These are phyloP conservation scores for Clavispora santaluciae DNA, from an alignment of 805 yeast genomes.

Conservation along the genomic window DNA sequence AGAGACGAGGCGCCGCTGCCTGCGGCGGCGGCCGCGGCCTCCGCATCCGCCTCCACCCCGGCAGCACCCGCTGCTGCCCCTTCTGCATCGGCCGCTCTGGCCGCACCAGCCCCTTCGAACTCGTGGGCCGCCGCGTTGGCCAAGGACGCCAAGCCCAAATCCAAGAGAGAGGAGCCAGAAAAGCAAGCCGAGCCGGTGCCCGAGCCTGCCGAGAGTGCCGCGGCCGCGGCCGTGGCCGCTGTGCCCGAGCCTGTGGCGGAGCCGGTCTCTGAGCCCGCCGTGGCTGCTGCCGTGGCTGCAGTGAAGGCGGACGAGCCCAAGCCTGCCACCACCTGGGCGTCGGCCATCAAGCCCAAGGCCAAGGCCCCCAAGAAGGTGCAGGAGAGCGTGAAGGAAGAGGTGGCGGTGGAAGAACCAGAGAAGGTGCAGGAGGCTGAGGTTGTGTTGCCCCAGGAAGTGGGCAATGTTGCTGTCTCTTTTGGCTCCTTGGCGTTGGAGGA, in stretches of 20 bases:
- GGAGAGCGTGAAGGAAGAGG: slow-evolving; percentile 11
- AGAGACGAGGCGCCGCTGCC: slow-evolving; percentile 12
- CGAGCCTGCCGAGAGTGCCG: slow-evolving; percentile 6
- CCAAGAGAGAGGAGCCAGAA: slow-evolving; percentile 9
- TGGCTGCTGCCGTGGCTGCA: not conserved
- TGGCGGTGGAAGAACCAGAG: slow-evolving; percentile 10
- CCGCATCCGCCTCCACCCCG: slow-evolving; percentile 13
- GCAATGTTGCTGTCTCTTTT: slow-evolving; percentile 55
- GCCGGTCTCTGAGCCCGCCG: slow-evolving; percentile 5
- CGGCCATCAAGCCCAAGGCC: slow-evolving; percentile 51
- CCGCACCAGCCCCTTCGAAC: slow-evolving; percentile 18
- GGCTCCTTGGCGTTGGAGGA: slow-evolving; percentile 54
- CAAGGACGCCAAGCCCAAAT: slow-evolving; percentile 30
- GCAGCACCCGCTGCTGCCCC: slow-evolving; percentile 17
- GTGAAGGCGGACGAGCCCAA: slow-evolving; percentile 5
- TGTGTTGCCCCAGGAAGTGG: slow-evolving; percentile 49
- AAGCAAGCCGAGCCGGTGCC: slow-evolving; percentile 6
- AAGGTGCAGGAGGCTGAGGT: slow-evolving; percentile 31
- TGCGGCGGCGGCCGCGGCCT: slow-evolving; percentile 2
- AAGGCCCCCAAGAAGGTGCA: slow-evolving; percentile 23
- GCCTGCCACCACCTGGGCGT: slow-evolving; percentile 54
- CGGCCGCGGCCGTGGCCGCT: not conserved
- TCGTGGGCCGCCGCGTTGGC: slow-evolving; percentile 44
- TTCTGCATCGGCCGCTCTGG: slow-evolving; percentile 12
- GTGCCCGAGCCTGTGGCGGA: not conserved